phyloP scores from a whole-genome alignment of 306 rosid genomes.

The Citrullus mucosospermus region DNA sequence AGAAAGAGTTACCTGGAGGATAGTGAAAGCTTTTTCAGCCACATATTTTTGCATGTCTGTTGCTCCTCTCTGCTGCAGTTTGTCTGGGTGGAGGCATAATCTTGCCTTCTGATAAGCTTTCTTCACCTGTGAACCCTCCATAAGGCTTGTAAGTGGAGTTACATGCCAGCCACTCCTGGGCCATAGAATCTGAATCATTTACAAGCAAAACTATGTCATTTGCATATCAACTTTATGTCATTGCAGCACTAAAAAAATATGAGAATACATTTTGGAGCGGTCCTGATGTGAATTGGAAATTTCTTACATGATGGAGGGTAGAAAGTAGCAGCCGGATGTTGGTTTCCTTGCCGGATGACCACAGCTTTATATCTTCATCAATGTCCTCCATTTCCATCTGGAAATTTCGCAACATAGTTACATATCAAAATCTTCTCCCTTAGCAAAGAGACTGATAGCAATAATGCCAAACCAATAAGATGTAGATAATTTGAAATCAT shows the following conservation, averaged over 20 bases:
- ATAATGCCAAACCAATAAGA: background rate
- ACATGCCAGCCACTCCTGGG: conserved; percentile 67
- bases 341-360: conserved; percentile 76
- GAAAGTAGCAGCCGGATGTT: conserved; percentile 69
- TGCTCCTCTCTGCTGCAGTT: conserved; percentile 86
- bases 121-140: conserved; percentile 57
- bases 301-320: conserved; percentile 58
- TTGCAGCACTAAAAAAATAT: background rate
- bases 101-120: conserved; percentile 87
- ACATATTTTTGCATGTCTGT: conserved; percentile 52
- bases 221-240: background rate
- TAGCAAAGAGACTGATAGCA: background rate
- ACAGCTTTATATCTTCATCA: conserved; percentile 60
- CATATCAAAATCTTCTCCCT: background rate
- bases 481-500: background rate
- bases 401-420: background rate
- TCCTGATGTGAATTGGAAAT: background rate
- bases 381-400: conserved; percentile 44
- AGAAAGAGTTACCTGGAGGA: conserved; percentile 52
- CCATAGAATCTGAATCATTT: conserved; percentile 49
- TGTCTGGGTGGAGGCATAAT: conserved; percentile 82
- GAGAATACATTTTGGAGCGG: background rate
- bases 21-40: conserved; percentile 58
- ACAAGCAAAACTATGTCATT: background rate
- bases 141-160: conserved; percentile 39